Percentiles rank a stretch among this genome's conserved stretches.
Evolutionary conservation across 306 rosid genomes (phyloP).

Genomic region (Rosa persica): DNA sequence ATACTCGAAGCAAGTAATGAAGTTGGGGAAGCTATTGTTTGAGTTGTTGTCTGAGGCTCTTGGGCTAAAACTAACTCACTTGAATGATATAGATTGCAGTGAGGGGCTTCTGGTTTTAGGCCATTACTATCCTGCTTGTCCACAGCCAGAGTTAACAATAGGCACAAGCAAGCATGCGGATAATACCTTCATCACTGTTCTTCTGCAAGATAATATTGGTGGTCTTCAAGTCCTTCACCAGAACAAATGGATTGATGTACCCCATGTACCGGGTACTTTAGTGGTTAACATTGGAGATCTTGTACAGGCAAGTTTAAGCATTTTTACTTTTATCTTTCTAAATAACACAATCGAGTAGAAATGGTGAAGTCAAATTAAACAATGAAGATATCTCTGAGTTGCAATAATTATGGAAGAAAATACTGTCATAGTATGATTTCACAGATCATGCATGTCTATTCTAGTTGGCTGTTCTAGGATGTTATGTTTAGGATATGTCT

Average conservation of each 20-base stretch:
- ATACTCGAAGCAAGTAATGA: conserved; percentile 36
- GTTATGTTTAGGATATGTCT: not conserved
- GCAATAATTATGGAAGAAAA: not conserved
- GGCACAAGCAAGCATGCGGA: conserved; percentile 34
- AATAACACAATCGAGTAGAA: not conserved
- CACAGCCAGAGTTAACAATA: conserved; percentile 21
- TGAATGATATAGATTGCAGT: conserved; percentile 17
- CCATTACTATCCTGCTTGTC: conserved; percentile 27
- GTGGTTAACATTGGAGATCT: conserved; percentile 21
- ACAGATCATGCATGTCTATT: not conserved
- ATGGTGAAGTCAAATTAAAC: too few species aligned
- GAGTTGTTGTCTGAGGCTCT: conserved; percentile 21
- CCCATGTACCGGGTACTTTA: conserved; percentile 10
- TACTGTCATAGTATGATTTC: not conserved
- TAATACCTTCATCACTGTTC: conserved; percentile 37
- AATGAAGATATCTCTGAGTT: too few species aligned
- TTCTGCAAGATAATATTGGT: conserved; percentile 54
- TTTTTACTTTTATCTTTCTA: not conserved
- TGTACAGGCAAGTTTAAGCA: conserved; percentile 10
- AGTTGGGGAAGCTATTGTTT: conserved; percentile 32
- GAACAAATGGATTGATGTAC: conserved; percentile 17
- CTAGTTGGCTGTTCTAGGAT: not conserved
- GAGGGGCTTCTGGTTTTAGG: conserved; percentile 13
- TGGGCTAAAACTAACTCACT: conserved; percentile 10
- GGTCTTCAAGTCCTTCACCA: conserved; percentile 45